These are phyloP conservation scores for Cenchrus americanus DNA, from an alignment of 176 grass and related monocot species.

Conservation along the genomic window DNA sequence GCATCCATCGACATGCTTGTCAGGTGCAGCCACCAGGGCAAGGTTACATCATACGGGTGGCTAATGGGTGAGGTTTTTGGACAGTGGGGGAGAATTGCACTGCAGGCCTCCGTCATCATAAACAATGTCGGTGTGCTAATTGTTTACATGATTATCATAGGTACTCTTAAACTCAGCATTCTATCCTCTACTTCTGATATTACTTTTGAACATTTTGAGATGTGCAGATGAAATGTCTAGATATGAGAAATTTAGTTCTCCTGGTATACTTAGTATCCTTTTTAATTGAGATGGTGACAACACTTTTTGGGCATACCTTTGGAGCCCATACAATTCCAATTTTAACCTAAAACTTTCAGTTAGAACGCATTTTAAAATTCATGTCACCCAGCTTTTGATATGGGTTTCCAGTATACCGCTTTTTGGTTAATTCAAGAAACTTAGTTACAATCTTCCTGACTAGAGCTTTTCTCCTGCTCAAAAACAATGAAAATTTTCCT, in stretches of 20 bases:
- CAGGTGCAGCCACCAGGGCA: conserved; percentile 68
- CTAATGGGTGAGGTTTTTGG: conserved; percentile 75
- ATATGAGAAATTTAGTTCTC: conserved; percentile 13
- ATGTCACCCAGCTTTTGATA: conserved; percentile 6
- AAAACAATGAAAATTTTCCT: neutral
- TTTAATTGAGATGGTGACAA: neutral
- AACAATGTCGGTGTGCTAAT: conserved; percentile 84
- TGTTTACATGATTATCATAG: conserved; percentile 98
- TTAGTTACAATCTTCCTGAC: conserved; percentile 3
- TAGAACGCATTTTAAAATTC: neutral
- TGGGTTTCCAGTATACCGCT: conserved; percentile 11
- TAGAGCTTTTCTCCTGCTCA: neutral
- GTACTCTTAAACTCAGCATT: conserved; percentile 48
- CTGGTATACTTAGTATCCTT: neutral
- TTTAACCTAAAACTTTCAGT: neutral
- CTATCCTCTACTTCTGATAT: neutral
- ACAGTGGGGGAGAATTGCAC: conserved; percentile 64
- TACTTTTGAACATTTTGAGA: conserved; percentile 26
- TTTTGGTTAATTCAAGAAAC: conserved; percentile 14
- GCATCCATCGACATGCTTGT: conserved; percentile 84
- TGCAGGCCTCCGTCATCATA: conserved; percentile 73
- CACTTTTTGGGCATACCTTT: neutral
- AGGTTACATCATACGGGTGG: conserved; percentile 71
- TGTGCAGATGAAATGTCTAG: neutral
- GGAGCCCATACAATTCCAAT: neutral